phyloP scores from a whole-genome alignment of 306 rosid genomes.

The Hylodesmum podocarpum region DNA sequence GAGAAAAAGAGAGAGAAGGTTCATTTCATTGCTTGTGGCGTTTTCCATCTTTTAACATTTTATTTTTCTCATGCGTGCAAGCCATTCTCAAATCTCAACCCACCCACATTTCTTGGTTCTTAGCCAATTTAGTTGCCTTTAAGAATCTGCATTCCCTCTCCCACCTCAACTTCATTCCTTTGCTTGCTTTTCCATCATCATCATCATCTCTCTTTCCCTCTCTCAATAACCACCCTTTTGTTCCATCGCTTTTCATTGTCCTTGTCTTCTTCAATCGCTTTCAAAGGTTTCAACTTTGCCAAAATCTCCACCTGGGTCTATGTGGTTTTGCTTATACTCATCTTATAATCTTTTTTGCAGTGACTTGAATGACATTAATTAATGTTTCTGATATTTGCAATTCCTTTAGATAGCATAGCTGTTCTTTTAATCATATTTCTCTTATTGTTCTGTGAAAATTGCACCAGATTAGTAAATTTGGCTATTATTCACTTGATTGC shows the following conservation, averaged over 20 bases:
- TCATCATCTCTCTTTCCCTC: background rate
- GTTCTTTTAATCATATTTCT: background rate
- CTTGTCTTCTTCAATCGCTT: conserved; percentile 43
- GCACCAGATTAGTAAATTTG: background rate
- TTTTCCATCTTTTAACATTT: conserved; percentile 52
- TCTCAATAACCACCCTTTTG: background rate
- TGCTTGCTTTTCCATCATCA: background rate
- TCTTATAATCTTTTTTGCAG: conserved; percentile 5
- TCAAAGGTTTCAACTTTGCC: conserved; percentile 39
- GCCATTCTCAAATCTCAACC: conserved; percentile 51
- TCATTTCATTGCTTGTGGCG: conserved; percentile 63
- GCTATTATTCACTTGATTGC: background rate
- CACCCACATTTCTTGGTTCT: conserved; percentile 42
- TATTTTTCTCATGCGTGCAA: conserved; percentile 81
- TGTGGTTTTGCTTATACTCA: conserved; percentile 25
- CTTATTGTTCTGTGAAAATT: background rate
- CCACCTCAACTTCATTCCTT: conserved; percentile 35
- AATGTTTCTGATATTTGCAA: conserved; percentile 5
- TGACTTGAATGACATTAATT: background rate
- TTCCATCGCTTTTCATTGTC: conserved; percentile 31
- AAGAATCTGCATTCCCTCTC: conserved; percentile 57
- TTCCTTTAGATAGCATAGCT: background rate
- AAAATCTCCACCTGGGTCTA: conserved; percentile 40
- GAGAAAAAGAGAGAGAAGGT: background rate
- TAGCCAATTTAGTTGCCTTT: conserved; percentile 44